Evolutionary conservation across 2,329 filamentous ascomycete species (phyloP), one percentile per base, ranked within the genome.

Genomic region (Trichoderma arundinaceum): DNA sequence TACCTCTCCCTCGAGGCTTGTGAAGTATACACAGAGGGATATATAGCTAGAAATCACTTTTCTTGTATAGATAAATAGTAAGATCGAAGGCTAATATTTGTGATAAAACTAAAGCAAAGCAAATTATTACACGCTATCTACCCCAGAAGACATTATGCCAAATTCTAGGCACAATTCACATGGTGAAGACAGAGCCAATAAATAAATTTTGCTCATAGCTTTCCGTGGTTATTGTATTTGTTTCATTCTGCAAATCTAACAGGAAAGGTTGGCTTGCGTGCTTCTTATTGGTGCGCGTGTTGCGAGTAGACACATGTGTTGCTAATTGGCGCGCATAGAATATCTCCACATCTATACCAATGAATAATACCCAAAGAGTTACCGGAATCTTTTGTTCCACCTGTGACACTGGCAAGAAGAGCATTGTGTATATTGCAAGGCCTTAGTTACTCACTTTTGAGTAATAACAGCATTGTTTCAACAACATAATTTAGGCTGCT

Each of bases 301-400:
- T 28, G 22, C 22, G 22, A 28, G 22, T 28, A 28, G 22, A 4
- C 22, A 28, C 22, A 28, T 28, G 22, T 28, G 22, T 28, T 28
- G 22, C 22, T 43, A 35, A 57, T 57, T 57, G 53, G 53, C 13
- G 53, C 53, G 53, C 53, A 57, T 57, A 57, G 17, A 6, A 41
- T 28, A 57, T 41, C 19, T 43, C 39, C 38, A 41, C 38, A 57
- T 10, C 38, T 28, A 13, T 19, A 35, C 35, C 15, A 43, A 43
- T 4, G 22, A 43, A 33, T 9, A 22, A 17, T 43, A 15, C 53
- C 35, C 12, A 43, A 43, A 57, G 41, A 57, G 19, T 57, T 28
- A 12, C 19, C 38, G 35, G 17, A 56, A 0, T 43, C 15, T 38
- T 19, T 39, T 54, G n/a, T 54, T 54, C 51, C 51, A 54, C 51